Evolutionary conservation across 768 basidiomycete genomes (phyloP).

Genomic region (Suillus lakei): DNA sequence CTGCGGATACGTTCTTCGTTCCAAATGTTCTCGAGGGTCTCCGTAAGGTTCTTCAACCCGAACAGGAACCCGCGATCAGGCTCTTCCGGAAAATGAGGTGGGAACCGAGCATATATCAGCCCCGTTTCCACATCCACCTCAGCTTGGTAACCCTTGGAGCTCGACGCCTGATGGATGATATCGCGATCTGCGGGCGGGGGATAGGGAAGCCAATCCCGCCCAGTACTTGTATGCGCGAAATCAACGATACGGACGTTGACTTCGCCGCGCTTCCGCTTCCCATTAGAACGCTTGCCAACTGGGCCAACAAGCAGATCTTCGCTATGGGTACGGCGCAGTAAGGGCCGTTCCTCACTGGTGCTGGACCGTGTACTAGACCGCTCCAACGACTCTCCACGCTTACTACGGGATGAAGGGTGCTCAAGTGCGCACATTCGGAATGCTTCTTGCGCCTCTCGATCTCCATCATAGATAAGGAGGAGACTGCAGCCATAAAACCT

Average conservation of each 20-base stretch:
- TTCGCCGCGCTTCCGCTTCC: conserved; percentile 84
- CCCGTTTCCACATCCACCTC: conserved; percentile 85
- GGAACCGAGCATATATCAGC: conserved; percentile 88
- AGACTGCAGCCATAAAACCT: conserved; percentile 98
- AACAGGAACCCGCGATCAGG: conserved; percentile 95
- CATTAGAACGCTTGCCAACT: conserved; percentile 61
- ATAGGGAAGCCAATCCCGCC: conserved; percentile 83
- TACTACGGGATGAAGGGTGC: conserved; percentile 65
- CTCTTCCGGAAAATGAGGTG: conserved; percentile 86
- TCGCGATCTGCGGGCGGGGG: conserved; percentile 49
- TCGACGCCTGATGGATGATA: conserved; percentile 51
- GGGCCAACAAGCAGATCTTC: conserved; percentile 79
- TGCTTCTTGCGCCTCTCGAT: conserved; percentile 82
- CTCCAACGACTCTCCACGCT: conserved; percentile 80
- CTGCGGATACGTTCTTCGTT: conserved; percentile 78
- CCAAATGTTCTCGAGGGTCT: conserved; percentile 84
- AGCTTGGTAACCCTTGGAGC: conserved; percentile 78
- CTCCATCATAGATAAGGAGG: conserved; percentile 97
- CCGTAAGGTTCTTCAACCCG: conserved; percentile 82
- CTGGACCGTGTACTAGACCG: conserved; percentile 50
- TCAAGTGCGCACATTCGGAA: conserved; percentile 67
- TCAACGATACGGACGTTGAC: conserved; percentile 96
- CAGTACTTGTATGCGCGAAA: conserved; percentile 98
- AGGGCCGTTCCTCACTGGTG: conserved; percentile 44
- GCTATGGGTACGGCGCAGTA: conserved; percentile 75